These are phyloP conservation scores for Phoenix dactylifera DNA, from an alignment of 176 grass and related monocot species.

Conservation along the genomic window DNA sequence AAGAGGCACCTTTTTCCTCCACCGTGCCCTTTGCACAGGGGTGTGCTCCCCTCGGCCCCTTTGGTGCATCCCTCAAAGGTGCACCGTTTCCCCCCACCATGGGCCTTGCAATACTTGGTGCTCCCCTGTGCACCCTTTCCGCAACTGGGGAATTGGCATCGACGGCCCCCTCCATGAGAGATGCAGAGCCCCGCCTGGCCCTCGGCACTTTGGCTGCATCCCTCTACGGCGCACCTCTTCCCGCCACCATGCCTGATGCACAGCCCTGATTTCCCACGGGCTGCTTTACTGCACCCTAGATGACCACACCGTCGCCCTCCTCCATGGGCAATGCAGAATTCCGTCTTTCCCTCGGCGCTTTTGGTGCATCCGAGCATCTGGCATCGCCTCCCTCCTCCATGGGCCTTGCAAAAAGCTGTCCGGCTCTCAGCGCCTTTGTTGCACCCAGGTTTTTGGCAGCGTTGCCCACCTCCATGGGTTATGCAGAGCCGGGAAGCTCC, in stretches of 20 bases:
- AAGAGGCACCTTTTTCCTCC: conserved; percentile 57
- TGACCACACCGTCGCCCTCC: conserved; percentile 46
- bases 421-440: conserved; percentile 63
- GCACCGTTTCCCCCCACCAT: conserved; percentile 56
- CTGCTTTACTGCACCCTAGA: conserved; percentile 46
- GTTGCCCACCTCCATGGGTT: conserved; percentile 59
- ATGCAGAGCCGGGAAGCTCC: conserved; percentile 55
- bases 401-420: conserved; percentile 52
- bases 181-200: conserved; percentile 57
- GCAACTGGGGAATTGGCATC: conserved; percentile 43
- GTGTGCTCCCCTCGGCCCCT: conserved; percentile 62
- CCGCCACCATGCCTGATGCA: conserved; percentile 68
- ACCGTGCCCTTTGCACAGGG: conserved; percentile 53
- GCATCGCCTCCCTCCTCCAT: conserved; percentile 52
- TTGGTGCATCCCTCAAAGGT: conserved; percentile 57
- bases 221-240: conserved; percentile 43
- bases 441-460: conserved; percentile 59
- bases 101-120: conserved; percentile 51
- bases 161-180: conserved; percentile 59
- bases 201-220: conserved; percentile 50
- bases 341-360: conserved; percentile 59
- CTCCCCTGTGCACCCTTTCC: conserved; percentile 51
- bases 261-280: conserved; percentile 46
- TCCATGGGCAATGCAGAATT: conserved; percentile 60
- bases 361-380: conserved; percentile 61